Evolutionary conservation across 768 basidiomycete genomes (phyloP), one percentile per base, ranked within the genome.

Genomic region (Chalciporus piperatus): DNA sequence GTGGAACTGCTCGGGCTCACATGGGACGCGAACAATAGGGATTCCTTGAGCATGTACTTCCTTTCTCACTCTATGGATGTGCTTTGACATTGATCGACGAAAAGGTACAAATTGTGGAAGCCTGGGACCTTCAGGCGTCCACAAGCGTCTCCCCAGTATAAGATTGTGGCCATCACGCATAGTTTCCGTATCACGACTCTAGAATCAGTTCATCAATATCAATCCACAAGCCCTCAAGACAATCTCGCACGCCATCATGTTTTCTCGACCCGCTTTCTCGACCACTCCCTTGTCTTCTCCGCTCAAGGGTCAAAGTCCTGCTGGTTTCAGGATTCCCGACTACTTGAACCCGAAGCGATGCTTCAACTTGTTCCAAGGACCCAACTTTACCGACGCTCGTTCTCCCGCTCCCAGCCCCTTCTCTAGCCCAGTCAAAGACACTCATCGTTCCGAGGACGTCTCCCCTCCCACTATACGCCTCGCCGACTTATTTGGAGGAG

Each of bases 281-380:
- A 16, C 58, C 37, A n/a, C 33, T 10, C 54, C 47, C 19, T 25
- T 39, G n/a, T 33, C 28, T 16, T 33, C 60, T n/a, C 58, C 41
- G 16, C 42, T 41, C 28, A 12, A 33, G 10, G 47, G 55, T 35
- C 40, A 41, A 27, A 27, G 38, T 37, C 48, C 66, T 65, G 59
- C 69, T 56, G 64, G 67, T 12, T 22, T 61, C 64, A 67, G 64
- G 61, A 32, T 63, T 27, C 30, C 38, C 13, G 51, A 62, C 41
- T 54, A 50, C 16, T 7, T 62, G 47, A 53, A 22, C 17, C 64
- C 51, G 4, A 56, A 17, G 48, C 56, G 44, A 22, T 59, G 44
- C 53, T 62, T 68, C 48, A 51, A 64, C 50, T 20, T 52, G 12
- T 64, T 64, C 25, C 52, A 47, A 19, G 50, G 41, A 14, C 53